Conservation (phyloP, 768 basidiomycete genomes). For the Lentinula raphanica region DNA sequence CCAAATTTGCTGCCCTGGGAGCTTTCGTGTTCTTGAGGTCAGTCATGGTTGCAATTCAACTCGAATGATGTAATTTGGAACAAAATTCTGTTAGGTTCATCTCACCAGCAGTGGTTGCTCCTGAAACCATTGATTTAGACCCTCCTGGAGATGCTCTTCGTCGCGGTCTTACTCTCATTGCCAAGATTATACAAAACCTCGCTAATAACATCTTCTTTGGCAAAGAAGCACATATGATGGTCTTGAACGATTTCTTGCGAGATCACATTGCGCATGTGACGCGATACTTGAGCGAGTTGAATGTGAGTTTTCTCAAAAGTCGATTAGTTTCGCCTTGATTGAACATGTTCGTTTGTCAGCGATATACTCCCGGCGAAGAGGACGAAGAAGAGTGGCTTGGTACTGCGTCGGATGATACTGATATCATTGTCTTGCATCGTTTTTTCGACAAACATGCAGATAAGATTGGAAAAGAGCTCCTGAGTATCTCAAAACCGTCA, state of each 20-base stretch:
- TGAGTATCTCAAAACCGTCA: constrained; percentile 62
- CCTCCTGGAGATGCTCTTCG: constrained; percentile 66
- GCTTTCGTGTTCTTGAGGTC: constrained; percentile 90
- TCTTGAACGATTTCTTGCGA: constrained; percentile 69
- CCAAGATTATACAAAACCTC: constrained; percentile 88
- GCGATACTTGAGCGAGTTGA: constrained; percentile 69
- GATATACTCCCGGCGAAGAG: constrained; percentile 38
- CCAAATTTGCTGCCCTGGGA: constrained; percentile 77
- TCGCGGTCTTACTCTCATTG: constrained; percentile 78
- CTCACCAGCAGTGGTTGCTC: constrained; percentile 84
- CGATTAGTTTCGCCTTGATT: background rate
- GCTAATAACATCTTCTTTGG: constrained; percentile 94
- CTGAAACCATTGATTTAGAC: constrained; percentile 80
- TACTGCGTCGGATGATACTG: constrained; percentile 78
- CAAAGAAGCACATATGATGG: constrained; percentile 83
- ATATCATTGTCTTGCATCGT: constrained; percentile 76
- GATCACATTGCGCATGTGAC: constrained; percentile 70
- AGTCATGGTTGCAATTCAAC: too few species aligned
- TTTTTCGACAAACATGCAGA: constrained; percentile 83
- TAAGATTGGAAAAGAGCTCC: constrained; percentile 81
- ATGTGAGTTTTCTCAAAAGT: constrained; percentile 37
- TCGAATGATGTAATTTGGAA: background rate
- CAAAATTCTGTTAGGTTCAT: constrained; percentile 59
- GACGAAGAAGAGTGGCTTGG: constrained; percentile 69
- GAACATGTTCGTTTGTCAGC: background rate